Evolutionary conservation across 148 eudicot genomes (phyloP).

Genomic region (Rhododendron molle): DNA sequence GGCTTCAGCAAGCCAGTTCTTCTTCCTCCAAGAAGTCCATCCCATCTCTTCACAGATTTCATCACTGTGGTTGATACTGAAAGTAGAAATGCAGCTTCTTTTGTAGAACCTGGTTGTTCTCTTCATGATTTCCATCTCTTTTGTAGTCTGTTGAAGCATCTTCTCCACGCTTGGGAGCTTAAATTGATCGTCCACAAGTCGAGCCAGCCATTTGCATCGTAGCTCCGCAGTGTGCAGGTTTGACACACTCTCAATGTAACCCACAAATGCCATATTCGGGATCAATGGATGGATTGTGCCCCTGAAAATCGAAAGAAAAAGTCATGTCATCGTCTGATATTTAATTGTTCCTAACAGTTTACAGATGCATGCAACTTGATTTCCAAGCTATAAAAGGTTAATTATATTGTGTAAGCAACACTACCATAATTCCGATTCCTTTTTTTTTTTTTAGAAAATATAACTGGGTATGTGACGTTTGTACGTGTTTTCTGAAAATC

Average conservation of each 20-base stretch:
- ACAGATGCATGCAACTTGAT: neutral
- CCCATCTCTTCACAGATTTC: slow-evolving; percentile 96
- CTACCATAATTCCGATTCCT: no score
- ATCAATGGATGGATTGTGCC: slow-evolving; percentile 89
- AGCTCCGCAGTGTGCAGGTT: slow-evolving; percentile 48
- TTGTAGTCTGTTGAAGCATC: slow-evolving; percentile 55
- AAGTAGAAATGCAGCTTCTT: slow-evolving; percentile 91
- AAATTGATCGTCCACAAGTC: slow-evolving; percentile 48
- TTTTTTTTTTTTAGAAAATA: no score
- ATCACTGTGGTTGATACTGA: slow-evolving; percentile 83
- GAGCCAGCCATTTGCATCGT: slow-evolving; percentile 80
- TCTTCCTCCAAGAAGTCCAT: slow-evolving; percentile 84
- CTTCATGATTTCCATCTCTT: slow-evolving; percentile 83
- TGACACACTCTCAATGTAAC: slow-evolving; percentile 83
- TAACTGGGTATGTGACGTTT: neutral
- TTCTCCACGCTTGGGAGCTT: slow-evolving; percentile 71
- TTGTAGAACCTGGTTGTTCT: slow-evolving; percentile 77
- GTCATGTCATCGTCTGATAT: neutral
- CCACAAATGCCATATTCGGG: slow-evolving; percentile 94
- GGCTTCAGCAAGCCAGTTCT: slow-evolving; percentile 72
- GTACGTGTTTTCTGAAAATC: neutral
- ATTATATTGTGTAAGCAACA: neutral
- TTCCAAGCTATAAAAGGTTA: neutral
- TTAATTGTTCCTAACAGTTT: neutral
- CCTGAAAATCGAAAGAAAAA: slow-evolving; percentile 20